These are phyloP conservation scores for Lepidium africanum DNA, from an alignment of 345 rosid species.

Conservation along the genomic window DNA sequence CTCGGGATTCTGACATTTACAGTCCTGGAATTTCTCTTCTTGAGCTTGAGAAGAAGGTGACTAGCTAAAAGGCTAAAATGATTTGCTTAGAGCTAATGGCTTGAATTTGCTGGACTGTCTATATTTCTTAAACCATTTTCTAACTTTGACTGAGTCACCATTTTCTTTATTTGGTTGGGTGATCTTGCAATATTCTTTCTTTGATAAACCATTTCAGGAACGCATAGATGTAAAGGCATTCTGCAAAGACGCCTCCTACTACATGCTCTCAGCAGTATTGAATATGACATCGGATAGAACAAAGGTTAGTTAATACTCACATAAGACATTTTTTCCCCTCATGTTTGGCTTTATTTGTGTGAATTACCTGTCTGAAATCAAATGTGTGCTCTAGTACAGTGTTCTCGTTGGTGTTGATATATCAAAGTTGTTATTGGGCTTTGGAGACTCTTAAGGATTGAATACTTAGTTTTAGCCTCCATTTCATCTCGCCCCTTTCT, in stretches of 20 bases:
- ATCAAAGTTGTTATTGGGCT: not conserved
- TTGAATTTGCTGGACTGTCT: not conserved
- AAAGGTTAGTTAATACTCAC: constrained; percentile 49
- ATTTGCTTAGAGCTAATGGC: not conserved
- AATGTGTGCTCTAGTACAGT: not conserved
- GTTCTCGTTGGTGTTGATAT: constrained; percentile 4
- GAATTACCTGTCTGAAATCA: not conserved
- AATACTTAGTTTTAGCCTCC: constrained; percentile 1
- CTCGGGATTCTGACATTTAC: constrained; percentile 63
- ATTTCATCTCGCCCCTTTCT: not conserved
- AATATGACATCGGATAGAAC: constrained; percentile 93
- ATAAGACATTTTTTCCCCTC: not conserved
- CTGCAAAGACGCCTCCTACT: constrained; percentile 71
- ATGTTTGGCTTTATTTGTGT: not conserved
- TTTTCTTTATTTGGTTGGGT: not conserved
- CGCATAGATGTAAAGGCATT: constrained; percentile 83
- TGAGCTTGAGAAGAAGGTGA: constrained; percentile 96
- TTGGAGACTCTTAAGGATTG: not conserved
- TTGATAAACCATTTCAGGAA: constrained; percentile 49
- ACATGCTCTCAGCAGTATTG: constrained; percentile 75
- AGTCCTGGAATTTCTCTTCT: constrained; percentile 93
- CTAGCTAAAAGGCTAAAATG: constrained; percentile 4
- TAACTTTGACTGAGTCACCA: not conserved
- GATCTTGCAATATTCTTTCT: not conserved
- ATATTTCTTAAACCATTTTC: not conserved